Base-by-base conservation (phyloP, 768 basidiomycete genomes). In the Pisolithus microcarpus region DNA sequence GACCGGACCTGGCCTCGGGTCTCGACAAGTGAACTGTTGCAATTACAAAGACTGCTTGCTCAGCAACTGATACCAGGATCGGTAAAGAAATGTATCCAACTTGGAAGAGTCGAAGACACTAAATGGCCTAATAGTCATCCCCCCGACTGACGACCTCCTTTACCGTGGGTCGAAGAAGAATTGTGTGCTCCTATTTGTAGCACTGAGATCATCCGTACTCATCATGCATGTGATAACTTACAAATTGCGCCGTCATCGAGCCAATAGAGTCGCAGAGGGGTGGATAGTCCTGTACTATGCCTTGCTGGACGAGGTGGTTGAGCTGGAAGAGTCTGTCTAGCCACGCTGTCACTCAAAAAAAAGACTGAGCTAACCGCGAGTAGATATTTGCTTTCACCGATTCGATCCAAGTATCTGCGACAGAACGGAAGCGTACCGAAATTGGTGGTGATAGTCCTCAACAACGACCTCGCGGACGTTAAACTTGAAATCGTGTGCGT, bases 381-480 rank as follows among this genome's bases (percentile, higher is more conserved):
- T 18, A 98, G 72, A 66, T 99, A 95, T 67, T 87, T 91, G 72
- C 80, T 91, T 72, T 97, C 93, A 13, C 96, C 96, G 5, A 75
- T 72, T 23, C 94, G 83, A 62, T 98, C 96, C 18, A 99, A 79
- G 68, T 99, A 99, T 54, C 96, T 77, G 59, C 94, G 80, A 67
- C 95, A 97, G 69, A 90, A 99, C 4, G 96, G 94, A 53, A 98
- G 70, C 10, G 95, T 95, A 26, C 92, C 94, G 65, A 99, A 99
- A 67, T 89, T 86, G 66, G 80, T 86, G 61, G 89, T 86, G 67
- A 99, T 97, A 5, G 84, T 81, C 58, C 84, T 87, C 28, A 98
- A 74, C 18, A 99, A 70, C 5, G 85, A 78, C 66, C 91, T 93
- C 0, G 94, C 91, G 18, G 88, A 82, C 8, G 83, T 86, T 54